Evolutionary conservation across 2,329 filamentous ascomycete species (phyloP).

Genomic region (Coniochaeta prunicola): DNA sequence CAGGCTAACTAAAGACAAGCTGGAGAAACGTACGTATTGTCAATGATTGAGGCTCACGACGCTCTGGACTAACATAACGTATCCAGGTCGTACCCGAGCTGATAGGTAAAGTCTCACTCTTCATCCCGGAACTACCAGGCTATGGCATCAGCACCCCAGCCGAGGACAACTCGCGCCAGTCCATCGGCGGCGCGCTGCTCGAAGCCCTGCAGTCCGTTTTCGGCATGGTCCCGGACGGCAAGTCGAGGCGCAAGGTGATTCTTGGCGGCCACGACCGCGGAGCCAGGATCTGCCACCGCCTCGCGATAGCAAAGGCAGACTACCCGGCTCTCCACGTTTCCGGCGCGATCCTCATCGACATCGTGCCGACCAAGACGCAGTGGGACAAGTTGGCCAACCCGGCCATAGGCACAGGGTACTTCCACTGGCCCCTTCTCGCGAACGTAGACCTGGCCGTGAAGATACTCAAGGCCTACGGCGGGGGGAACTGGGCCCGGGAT

Average conservation of each 20-base stretch:
- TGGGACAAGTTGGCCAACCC: slow-evolving; percentile 33
- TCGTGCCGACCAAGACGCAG: slow-evolving; percentile 38
- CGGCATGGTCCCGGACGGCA: slow-evolving; percentile 4
- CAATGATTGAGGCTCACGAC: neutral
- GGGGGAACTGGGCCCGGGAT: slow-evolving; percentile 26
- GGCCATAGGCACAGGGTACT: slow-evolving; percentile 26
- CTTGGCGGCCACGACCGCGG: slow-evolving; percentile 43
- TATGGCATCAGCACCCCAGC: slow-evolving; percentile 33
- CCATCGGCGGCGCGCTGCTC: slow-evolving; percentile 33
- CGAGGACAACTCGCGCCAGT: slow-evolving; percentile 26
- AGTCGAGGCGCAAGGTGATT: slow-evolving; percentile 25
- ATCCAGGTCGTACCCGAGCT: slow-evolving; percentile 27
- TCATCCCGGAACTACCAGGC: slow-evolving; percentile 37
- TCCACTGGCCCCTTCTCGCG: slow-evolving; percentile 45
- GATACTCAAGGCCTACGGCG: slow-evolving; percentile 34
- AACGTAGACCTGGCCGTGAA: slow-evolving; percentile 32
- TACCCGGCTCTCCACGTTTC: slow-evolving; percentile 24
- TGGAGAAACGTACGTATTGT: neutral
- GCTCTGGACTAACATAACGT: neutral
- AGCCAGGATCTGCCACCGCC: slow-evolving; percentile 38
- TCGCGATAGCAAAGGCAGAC: slow-evolving; percentile 31
- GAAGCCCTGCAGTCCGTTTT: slow-evolving; percentile 27
- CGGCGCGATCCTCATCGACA: slow-evolving; percentile 36
- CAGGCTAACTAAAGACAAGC: neutral
- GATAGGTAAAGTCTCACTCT: slow-evolving; percentile 30